Conservation (phyloP, 2,329 filamentous ascomycete genomes). For the Cadophora malorum region DNA sequence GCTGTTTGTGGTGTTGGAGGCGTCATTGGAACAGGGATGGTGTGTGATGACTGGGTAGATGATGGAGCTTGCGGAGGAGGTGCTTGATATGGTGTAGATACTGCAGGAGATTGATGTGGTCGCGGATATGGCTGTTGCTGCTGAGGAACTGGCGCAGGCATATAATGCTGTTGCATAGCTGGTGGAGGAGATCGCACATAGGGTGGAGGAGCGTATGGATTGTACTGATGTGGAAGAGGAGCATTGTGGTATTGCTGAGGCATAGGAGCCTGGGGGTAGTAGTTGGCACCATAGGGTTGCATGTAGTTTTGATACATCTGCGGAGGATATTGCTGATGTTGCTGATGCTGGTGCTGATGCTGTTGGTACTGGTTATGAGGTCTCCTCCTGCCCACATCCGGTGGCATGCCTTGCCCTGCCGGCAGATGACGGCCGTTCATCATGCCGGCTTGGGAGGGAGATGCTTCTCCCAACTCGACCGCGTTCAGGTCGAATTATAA, state of each 20-base stretch:
- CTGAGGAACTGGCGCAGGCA: conserved; percentile 49
- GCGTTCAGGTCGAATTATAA: conserved; percentile 37
- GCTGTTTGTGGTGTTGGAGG: conserved; percentile 53
- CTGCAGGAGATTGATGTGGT: conserved; percentile 58
- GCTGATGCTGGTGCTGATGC: conserved; percentile 48
- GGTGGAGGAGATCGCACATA: conserved; percentile 59
- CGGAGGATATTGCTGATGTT: conserved; percentile 48
- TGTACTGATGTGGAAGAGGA: conserved; percentile 56
- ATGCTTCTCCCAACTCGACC: conserved; percentile 37
- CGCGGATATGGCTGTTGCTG: conserved; percentile 51
- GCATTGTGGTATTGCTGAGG: conserved; percentile 64
- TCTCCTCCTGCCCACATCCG: conserved; percentile 44
- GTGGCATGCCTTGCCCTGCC: conserved; percentile 67
- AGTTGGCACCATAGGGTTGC: conserved; percentile 56
- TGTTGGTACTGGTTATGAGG: conserved; percentile 41
- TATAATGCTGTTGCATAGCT: conserved; percentile 59
- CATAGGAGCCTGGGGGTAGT: conserved; percentile 59
- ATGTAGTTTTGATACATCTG: conserved; percentile 59
- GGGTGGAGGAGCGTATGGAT: conserved; percentile 42
- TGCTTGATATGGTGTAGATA: conserved; percentile 63
- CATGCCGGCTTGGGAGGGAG: conserved; percentile 68
- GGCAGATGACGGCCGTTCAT: conserved; percentile 80
- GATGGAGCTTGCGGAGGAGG: conserved; percentile 49
- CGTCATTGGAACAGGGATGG: conserved; percentile 46
- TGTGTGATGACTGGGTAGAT: conserved; percentile 45